Evolutionary conservation across 331 rosid genomes (phyloP), one percentile per base, ranked within the genome.

Genomic region (Ulmus americana): DNA sequence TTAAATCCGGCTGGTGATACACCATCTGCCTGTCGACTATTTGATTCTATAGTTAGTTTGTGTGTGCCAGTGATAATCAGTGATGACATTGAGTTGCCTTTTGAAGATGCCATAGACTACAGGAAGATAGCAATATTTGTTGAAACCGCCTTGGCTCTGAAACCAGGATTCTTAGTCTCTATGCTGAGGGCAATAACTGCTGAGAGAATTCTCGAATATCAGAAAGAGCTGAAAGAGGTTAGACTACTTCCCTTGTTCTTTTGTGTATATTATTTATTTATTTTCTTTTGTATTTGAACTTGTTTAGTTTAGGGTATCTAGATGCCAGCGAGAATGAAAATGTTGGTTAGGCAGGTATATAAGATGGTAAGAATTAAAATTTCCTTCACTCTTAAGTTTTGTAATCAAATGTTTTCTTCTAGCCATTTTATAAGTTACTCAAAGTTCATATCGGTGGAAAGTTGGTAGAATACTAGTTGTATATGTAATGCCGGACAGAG

Each of bases 1-100:
- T 82, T 88, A 63, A 86, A 92, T 79, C 97, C 96, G n/a, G 95
- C 96, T 13, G 97, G 97, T 49, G 96, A 91, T 76, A 92, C 98
- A 61, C 98, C 98, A 47, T 92, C 98, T 35, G 97, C 98, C 10
- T 92, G 98, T 61, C 83, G 96, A 22, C 82, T 92, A 63, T 92
- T 92, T 66, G 98, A 92, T 75, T 88, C 98, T 57, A 81, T 89
- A 63, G 95, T 92, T 57, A 89, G 98, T 82, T 74, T 89, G 84
- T 92, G 98, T 44, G 59, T 92, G 46, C 98, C 98, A n/a, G 98
- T 92, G 65, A 83, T 92, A 60, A 63, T 83, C 53, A 92, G 98
- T 18, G 89, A 92, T 74, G 75, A 54, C 46, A 87, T 92, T 71
- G 98, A 89, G 85, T 71, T 92, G 69, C 97, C 98, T 10, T 92